Evolutionary conservation across 1,284 basidiomycete genomes (phyloP).

Genomic region (Ustilago nuda): DNA sequence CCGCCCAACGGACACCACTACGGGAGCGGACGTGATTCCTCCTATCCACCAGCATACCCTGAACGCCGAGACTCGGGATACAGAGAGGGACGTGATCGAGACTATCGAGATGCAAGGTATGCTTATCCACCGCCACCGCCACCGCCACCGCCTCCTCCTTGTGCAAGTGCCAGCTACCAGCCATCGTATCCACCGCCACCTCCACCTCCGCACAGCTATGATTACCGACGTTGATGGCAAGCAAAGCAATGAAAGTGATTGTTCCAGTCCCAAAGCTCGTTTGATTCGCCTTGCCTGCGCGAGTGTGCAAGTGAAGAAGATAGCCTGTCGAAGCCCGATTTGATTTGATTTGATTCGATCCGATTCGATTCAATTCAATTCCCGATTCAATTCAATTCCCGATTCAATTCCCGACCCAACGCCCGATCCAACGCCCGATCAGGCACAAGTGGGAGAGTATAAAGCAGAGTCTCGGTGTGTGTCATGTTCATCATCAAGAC

Average conservation of each 20-base stretch:
- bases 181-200: constrained; percentile 29
- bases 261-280: background rate
- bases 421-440: background rate
- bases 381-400: too few relatives aligned
- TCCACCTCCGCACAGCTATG: constrained; percentile 38
- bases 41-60: constrained; percentile 27
- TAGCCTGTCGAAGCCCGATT: too few relatives aligned
- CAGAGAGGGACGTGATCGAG: constrained; percentile 46
- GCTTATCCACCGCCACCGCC: constrained; percentile 39
- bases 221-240: constrained; percentile 39
- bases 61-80: constrained; percentile 46
- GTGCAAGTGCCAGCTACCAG: constrained; percentile 25
- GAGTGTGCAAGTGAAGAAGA: background rate
- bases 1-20: constrained; percentile 23
- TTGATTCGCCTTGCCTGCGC: background rate
- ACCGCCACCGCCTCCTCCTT: constrained; percentile 35
- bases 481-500: too few relatives aligned
- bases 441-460: background rate
- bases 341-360: too few relatives aligned
- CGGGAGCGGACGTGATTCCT: constrained; percentile 31
- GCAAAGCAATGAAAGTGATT: constrained; percentile 1
- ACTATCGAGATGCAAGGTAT: constrained; percentile 42
- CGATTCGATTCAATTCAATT: too few relatives aligned
- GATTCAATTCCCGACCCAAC: too few relatives aligned
- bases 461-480: too few relatives aligned